Base-by-base conservation (phyloP, 2,329 filamentous ascomycete genomes). In the Trematosphaeria pertusa region DNA sequence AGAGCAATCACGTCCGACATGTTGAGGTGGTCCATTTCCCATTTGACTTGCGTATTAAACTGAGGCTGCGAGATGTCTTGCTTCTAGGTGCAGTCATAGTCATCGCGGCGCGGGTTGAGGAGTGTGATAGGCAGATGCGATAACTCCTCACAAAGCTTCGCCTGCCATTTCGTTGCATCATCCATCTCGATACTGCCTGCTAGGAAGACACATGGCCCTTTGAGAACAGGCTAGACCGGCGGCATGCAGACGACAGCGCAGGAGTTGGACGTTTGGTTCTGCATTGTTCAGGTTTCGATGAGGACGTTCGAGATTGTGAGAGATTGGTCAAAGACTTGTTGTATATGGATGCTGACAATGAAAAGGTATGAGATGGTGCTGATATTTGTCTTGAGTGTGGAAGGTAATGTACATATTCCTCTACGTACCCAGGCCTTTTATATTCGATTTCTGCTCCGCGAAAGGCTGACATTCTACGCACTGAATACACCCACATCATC, bases 1-100 rank as follows among this genome's bases (percentile, higher is more conserved):
- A 87, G 70, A 3, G 81, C 79, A 14, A 87, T 69, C 3, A 86
- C 54, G 62, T 81, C 77, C 0, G 83, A 81, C 1, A 52, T 43
- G 11, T 80, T 77, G 54, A 81, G 80, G 67, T 76, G 79, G 32
- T 81, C 76, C 30, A 87, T 75, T 64, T 87, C 85, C 84, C 85
- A 87, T 32, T 76, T 69, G 0, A 82, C 76, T 64, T 87, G 84
- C 46, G 81, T 72, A n/a, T 69, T 71, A 65, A 81, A 87, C 0
- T 73, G 76, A 2, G 59, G 51, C 48, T 77, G 79, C 0, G 69
- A 64, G 14, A 77, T 69, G 37, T 83, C 77, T 58, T 87, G 81
- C 8, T 55, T 61, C 84, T 84, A 87, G 1, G 72, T 77, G 15
- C 61, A 64, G 59, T 85, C 78, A 85, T 84, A 87, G 63, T 84